Conservation (phyloP, 768 basidiomycete species). For the Hysterangium stoloniferum region DNA sequence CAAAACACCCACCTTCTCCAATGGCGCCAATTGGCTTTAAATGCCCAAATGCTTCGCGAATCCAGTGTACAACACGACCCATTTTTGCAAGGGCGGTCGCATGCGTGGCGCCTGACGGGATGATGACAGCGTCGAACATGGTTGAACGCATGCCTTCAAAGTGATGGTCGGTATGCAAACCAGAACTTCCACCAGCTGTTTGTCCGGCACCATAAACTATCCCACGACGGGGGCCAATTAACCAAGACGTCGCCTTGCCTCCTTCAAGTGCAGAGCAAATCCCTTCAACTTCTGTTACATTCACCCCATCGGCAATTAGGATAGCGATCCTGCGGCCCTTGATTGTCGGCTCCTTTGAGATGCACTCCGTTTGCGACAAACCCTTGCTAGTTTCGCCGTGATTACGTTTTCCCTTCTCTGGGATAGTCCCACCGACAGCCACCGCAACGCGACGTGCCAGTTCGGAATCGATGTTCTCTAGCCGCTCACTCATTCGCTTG, state of each 20-base stretch:
- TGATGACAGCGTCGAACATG: constrained; percentile 73
- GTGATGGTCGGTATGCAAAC: background rate
- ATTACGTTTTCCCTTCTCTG: constrained; percentile 46
- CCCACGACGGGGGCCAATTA: constrained; percentile 7
- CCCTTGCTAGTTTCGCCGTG: constrained; percentile 37
- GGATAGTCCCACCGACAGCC: constrained; percentile 54
- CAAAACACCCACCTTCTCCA: constrained; percentile 50
- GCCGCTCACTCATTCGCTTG: constrained; percentile 47
- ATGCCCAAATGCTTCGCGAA: constrained; percentile 81
- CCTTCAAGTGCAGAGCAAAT: background rate
- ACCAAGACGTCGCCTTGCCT: background rate
- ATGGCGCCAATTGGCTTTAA: constrained; percentile 76
- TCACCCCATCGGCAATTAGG: constrained; percentile 46
- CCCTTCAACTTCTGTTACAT: background rate
- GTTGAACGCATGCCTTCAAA: constrained; percentile 77
- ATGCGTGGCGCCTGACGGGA: constrained; percentile 63
- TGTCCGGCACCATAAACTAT: background rate
- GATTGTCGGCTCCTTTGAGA: constrained; percentile 50
- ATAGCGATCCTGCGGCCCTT: constrained; percentile 68
- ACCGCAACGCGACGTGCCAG: constrained; percentile 62
- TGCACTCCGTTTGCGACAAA: constrained; percentile 33
- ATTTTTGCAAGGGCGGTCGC: constrained; percentile 47
- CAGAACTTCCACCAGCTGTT: background rate
- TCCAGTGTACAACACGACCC: constrained; percentile 75
- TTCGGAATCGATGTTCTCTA: constrained; percentile 67